Evolutionary conservation across 2,329 filamentous ascomycete genomes (phyloP).

Genomic region (Aspergillus pseudoterreus): DNA sequence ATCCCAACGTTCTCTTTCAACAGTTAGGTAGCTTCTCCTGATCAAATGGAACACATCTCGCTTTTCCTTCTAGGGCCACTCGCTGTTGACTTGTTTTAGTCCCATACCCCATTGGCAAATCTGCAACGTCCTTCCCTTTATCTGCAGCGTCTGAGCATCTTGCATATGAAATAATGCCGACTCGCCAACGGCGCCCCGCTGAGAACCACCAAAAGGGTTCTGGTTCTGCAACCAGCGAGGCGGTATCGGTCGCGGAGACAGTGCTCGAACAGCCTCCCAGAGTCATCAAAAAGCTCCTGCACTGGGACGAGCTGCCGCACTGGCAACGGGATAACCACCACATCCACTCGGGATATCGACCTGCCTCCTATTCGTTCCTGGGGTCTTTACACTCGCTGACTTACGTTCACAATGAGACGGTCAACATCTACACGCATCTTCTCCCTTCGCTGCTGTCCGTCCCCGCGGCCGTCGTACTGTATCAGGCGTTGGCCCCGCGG

Average conservation of each 20-base stretch:
- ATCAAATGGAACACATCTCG: background rate
- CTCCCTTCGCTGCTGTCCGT: slow-evolving; percentile 62
- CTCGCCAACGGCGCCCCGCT: slow-evolving; percentile 30
- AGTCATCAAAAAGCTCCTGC: slow-evolving; percentile 36
- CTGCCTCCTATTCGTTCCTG: slow-evolving; percentile 57
- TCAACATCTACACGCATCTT: slow-evolving; percentile 71
- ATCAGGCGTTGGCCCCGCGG: slow-evolving; percentile 58
- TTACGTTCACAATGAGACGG: slow-evolving; percentile 65
- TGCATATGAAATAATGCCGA: slow-evolving; percentile 25
- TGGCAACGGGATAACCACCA: slow-evolving; percentile 66
- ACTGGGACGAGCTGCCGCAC: slow-evolving; percentile 51
- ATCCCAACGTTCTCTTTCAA: slow-evolving; percentile 1
- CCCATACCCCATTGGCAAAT: background rate
- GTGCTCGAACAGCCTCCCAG: slow-evolving; percentile 27
- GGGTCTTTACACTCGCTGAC: slow-evolving; percentile 56
- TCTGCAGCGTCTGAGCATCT: slow-evolving; percentile 1
- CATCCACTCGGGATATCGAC: slow-evolving; percentile 64
- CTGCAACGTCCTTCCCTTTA: background rate
- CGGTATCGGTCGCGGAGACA: slow-evolving; percentile 20
- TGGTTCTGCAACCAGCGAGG: slow-evolving; percentile 18
- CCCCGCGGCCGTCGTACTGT: slow-evolving; percentile 51
- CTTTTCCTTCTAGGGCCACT: background rate
- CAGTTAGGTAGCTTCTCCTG: background rate
- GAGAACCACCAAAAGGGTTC: slow-evolving; percentile 11
- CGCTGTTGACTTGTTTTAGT: background rate